Conservation (phyloP, 305 asterid genomes). For the Fraxinus dipetala region DNA sequence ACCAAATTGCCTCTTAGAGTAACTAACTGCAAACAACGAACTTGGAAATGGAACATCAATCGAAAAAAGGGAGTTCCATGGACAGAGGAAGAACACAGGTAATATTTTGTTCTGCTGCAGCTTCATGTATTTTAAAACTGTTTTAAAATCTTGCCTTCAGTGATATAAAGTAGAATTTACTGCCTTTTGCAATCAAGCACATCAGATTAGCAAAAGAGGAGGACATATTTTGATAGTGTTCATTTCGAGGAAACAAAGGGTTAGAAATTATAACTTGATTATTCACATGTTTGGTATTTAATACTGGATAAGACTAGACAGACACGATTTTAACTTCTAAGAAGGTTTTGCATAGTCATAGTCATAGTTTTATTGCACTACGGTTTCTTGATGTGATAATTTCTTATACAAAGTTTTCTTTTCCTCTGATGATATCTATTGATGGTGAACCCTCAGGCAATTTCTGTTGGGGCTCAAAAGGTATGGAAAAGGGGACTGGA, state of each 20-base stretch:
- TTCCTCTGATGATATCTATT: background rate
- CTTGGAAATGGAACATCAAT: slow-evolving; percentile 45
- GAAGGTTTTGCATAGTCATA: background rate
- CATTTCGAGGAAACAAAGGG: background rate
- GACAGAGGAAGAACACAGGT: slow-evolving; percentile 97
- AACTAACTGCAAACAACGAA: slow-evolving; percentile 31
- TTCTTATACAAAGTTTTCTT: background rate
- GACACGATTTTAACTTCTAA: background rate
- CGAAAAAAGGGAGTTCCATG: slow-evolving; percentile 87
- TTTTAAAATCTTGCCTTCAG: background rate
- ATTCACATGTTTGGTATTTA: background rate
- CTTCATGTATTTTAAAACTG: background rate
- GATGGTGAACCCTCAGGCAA: slow-evolving; percentile 45
- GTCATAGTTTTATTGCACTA: background rate
- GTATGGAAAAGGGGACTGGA: slow-evolving; percentile 93
- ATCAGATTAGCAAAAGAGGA: background rate
- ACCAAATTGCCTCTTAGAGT: background rate
- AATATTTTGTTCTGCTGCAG: background rate
- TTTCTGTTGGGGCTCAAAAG: slow-evolving; percentile 80
- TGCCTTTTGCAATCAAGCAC: background rate
- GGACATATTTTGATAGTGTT: background rate
- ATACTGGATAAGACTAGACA: background rate
- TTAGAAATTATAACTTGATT: background rate
- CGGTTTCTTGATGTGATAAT: background rate
- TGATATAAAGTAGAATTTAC: background rate